phyloP scores from a whole-genome alignment of 1,139 yeast species.

The Waltiozyma sp. region DNA sequence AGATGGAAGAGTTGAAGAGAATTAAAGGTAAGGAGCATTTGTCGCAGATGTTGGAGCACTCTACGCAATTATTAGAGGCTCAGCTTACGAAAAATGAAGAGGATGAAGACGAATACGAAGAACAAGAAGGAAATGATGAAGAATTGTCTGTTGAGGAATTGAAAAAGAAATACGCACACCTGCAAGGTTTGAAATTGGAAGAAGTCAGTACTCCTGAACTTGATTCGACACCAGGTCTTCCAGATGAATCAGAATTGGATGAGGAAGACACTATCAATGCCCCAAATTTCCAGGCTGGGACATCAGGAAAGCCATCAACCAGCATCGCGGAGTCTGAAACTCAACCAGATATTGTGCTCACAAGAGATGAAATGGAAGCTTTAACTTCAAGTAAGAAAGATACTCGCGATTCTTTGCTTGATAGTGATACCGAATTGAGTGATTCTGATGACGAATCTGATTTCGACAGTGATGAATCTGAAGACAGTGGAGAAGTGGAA shows the following conservation, averaged over 20 bases:
- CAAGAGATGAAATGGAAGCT: constrained; percentile 17
- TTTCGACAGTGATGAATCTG: constrained; percentile 6
- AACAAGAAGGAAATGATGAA: constrained; percentile 26
- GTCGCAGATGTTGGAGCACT: constrained; percentile 81
- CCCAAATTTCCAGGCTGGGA: too few species aligned
- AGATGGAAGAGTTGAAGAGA: constrained; percentile 60
- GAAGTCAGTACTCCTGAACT: constrained; percentile 7
- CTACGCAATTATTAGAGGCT: constrained; percentile 82
- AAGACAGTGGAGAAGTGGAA: constrained; percentile 6
- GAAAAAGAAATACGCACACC: constrained; percentile 47
- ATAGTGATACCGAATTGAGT: constrained; percentile 19
- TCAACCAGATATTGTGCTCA: constrained; percentile 14
- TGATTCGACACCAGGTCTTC: background rate
- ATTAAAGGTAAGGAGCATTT: constrained; percentile 80
- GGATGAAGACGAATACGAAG: constrained; percentile 22
- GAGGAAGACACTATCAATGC: constrained; percentile 8
- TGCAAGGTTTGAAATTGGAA: constrained; percentile 27
- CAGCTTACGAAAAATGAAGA: constrained; percentile 38
- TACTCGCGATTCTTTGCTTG: constrained; percentile 13
- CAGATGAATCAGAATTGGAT: constrained; percentile 14
- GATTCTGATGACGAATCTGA: constrained; percentile 16
- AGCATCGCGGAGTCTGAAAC: constrained; percentile 6
- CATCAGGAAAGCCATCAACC: constrained; percentile 4
- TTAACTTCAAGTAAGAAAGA: constrained; percentile 14
- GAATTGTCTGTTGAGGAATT: constrained; percentile 57